phyloP scores from a whole-genome alignment of 2,329 filamentous ascomycete genomes.

The Exophiala sp. region DNA sequence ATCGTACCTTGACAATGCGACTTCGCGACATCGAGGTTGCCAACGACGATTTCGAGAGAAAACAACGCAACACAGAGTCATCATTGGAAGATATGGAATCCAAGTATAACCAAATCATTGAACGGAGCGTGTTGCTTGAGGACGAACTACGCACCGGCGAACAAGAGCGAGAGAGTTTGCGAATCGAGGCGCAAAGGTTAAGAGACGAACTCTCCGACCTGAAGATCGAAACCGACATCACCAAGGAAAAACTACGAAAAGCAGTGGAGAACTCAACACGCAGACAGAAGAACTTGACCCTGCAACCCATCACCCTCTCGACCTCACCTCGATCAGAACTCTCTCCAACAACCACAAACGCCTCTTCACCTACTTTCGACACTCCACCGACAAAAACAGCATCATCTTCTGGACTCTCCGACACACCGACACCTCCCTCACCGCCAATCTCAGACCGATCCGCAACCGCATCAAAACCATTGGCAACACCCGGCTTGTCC shows the following conservation, averaged over 20 bases:
- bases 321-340: conserved; percentile 56
- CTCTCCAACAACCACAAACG: conserved; percentile 74
- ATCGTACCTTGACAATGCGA: conserved; percentile 74
- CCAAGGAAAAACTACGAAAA: conserved; percentile 87
- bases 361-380: conserved; percentile 83
- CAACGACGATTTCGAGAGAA: conserved; percentile 96
- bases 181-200: conserved; percentile 86
- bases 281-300: conserved; percentile 50
- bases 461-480: conserved; percentile 45
- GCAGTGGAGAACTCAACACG: conserved; percentile 52
- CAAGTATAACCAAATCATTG: conserved; percentile 93
- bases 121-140: conserved; percentile 87
- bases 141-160: conserved; percentile 90
- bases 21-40: conserved; percentile 94
- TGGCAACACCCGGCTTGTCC: conserved; percentile 49
- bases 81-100: conserved; percentile 95
- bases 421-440: conserved; percentile 79
- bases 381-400: conserved; percentile 76
- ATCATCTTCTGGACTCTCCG: conserved; percentile 57
- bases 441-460: conserved; percentile 90
- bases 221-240: conserved; percentile 90
- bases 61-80: conserved; percentile 91
- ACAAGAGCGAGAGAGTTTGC: conserved; percentile 81
- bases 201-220: conserved; percentile 89
- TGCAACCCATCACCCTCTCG: conserved; percentile 39